Evolutionary conservation across 306 rosid genomes (phyloP).

Genomic region (Prunus mume): DNA sequence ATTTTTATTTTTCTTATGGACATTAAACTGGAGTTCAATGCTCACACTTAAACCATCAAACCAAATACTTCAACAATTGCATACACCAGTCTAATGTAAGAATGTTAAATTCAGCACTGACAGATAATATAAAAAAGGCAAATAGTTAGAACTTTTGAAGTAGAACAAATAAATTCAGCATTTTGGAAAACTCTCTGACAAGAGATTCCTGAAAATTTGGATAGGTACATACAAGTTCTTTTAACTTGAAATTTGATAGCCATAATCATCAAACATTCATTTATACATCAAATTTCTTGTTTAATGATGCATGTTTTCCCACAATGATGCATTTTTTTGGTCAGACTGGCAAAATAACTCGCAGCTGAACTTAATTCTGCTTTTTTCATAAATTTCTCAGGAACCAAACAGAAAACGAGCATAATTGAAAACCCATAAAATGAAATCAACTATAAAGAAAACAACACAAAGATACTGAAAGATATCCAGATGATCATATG

Average conservation of each 20-base stretch:
- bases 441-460: neutral
- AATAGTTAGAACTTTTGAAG: neutral
- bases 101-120: neutral
- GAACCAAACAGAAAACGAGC: slow-evolving; percentile 2
- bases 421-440: neutral
- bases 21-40: neutral
- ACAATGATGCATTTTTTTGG: neutral
- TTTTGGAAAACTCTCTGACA: no score
- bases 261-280: no score
- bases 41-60: neutral
- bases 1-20: neutral
- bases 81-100: neutral
- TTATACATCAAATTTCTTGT: no score
- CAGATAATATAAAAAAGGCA: no score
- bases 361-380: no score
- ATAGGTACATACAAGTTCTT: neutral
- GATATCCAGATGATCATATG: neutral
- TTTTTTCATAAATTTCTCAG: neutral
- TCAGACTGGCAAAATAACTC: neutral
- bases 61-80: neutral
- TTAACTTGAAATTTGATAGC: no score
- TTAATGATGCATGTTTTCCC: no score
- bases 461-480: neutral
- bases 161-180: neutral
- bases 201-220: neutral